phyloP scores from a whole-genome alignment of 306 rosid species.

The Mimosa pudica region DNA sequence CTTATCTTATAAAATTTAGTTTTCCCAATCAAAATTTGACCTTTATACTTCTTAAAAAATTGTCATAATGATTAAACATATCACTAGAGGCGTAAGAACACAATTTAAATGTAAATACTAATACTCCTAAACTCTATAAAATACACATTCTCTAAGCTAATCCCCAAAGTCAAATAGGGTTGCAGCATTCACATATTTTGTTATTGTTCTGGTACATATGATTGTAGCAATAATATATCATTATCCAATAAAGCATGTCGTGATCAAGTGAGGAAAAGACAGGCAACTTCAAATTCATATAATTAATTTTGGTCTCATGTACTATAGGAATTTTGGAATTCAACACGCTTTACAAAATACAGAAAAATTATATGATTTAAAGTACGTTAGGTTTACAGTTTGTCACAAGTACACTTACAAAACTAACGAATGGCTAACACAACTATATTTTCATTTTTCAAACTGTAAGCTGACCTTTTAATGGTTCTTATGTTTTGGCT shows the following conservation, averaged over 20 bases:
- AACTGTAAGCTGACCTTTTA: too few species aligned
- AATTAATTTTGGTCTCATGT: background rate
- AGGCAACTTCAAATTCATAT: background rate
- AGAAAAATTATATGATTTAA: too few species aligned
- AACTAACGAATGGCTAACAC: too few species aligned
- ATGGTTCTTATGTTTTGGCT: background rate
- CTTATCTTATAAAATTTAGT: background rate
- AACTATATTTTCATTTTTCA: background rate
- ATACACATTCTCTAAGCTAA: background rate
- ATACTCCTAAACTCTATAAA: background rate
- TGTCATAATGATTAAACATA: background rate
- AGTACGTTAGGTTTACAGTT: too few species aligned
- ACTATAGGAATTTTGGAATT: background rate
- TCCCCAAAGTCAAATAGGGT: background rate
- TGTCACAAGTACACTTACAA: too few species aligned
- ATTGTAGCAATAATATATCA: background rate
- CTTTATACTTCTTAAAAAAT: background rate
- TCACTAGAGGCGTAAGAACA: background rate
- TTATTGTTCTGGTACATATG: background rate
- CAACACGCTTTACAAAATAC: background rate
- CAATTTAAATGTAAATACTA: background rate
- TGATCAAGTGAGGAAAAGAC: background rate
- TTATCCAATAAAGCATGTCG: background rate
- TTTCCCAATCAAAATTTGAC: background rate
- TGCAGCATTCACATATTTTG: slow-evolving; percentile 1